Conservation (phyloP, 108 stramenopile species). For the Nannochloropsis gaditana region DNA sequence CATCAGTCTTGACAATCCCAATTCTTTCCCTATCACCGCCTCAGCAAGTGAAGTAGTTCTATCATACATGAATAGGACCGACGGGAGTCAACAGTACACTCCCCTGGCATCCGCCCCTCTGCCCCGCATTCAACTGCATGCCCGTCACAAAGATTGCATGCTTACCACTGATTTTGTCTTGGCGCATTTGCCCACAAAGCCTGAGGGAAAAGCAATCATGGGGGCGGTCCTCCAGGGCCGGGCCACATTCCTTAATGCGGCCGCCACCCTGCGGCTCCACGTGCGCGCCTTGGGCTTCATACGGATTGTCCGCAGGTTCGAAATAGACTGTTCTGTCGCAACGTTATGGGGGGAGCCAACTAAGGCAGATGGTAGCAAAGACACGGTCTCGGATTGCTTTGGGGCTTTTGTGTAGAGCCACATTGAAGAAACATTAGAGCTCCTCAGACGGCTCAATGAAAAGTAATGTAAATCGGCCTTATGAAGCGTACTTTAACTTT, state of each 20-base stretch:
- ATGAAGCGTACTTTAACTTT: no score
- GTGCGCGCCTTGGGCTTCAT: background rate
- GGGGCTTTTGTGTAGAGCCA: background rate
- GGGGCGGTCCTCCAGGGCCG: background rate
- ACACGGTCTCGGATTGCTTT: background rate
- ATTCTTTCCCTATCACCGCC: background rate
- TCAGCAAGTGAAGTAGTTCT: background rate
- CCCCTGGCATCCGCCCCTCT: background rate
- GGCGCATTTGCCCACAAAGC: background rate
- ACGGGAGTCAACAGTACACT: background rate
- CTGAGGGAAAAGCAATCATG: background rate
- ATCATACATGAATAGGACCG: background rate
- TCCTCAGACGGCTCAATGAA: background rate
- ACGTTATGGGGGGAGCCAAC: slow-evolving; percentile 15
- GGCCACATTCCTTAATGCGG: background rate
- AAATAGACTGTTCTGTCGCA: background rate
- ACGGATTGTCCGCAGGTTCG: background rate
- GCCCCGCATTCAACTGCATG: background rate
- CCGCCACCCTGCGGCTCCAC: slow-evolving; percentile 2
- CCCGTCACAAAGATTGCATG: background rate
- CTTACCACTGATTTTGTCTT: background rate
- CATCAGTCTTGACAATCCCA: background rate
- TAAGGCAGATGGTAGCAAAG: slow-evolving; percentile 4
- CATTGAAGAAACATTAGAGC: background rate
- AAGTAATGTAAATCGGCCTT: background rate